Conservation (phyloP, 805 yeast genomes). For the Kluyveromyces lactis region DNA sequence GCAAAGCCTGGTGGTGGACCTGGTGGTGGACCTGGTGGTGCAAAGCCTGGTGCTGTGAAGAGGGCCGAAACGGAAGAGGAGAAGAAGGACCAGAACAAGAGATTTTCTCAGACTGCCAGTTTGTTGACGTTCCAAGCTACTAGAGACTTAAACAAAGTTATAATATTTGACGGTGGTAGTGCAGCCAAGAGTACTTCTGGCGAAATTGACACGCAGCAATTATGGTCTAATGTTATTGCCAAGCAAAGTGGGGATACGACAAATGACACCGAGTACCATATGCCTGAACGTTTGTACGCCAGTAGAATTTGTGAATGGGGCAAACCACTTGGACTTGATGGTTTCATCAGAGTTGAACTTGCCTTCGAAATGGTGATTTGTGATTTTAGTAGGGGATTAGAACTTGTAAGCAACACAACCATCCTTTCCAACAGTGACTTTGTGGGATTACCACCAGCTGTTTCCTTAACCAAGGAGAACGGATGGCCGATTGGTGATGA, state of each 20-base stretch:
- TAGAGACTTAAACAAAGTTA: constrained; percentile 40
- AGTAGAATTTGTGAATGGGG: constrained; percentile 48
- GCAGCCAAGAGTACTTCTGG: constrained; percentile 53
- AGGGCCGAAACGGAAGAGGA: neutral
- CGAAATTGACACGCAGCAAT: constrained; percentile 51
- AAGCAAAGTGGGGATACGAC: constrained; percentile 9
- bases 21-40: constrained; percentile 10
- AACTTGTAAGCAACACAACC: constrained; percentile 39
- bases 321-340: constrained; percentile 45
- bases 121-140: constrained; percentile 39
- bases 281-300: constrained; percentile 40
- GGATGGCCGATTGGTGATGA: constrained; percentile 27
- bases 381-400: constrained; percentile 43
- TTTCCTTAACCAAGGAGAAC: constrained; percentile 14
- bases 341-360: constrained; percentile 47
- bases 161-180: constrained; percentile 58
- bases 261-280: constrained; percentile 19
- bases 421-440: constrained; percentile 31
- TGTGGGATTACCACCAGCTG: constrained; percentile 33
- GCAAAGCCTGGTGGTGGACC: constrained; percentile 6
- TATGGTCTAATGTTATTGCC: constrained; percentile 31
- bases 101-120: constrained; percentile 1
- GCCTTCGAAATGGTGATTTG: constrained; percentile 58
- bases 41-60: neutral
- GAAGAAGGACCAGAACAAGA: neutral